Evolutionary conservation across 2,329 filamentous ascomycete genomes (phyloP).

Genomic region (Monilinia fructigena): DNA sequence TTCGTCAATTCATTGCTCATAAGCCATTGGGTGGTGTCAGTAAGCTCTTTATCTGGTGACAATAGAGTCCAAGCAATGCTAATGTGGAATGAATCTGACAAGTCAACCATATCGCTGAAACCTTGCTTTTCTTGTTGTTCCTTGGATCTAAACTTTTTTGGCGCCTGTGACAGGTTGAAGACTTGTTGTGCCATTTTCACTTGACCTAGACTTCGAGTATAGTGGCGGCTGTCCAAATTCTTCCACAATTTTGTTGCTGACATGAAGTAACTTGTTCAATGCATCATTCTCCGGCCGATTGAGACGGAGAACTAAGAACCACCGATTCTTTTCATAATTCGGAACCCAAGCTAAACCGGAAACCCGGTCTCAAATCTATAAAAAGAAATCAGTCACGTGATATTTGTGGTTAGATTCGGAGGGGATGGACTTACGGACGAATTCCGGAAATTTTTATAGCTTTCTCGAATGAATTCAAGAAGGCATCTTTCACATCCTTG

Average conservation of each 20-base stretch:
- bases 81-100: conserved; percentile 71
- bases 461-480: conserved; percentile 56
- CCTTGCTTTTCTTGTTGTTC: conserved; percentile 22
- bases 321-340: conserved; percentile 67
- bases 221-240: conserved; percentile 66
- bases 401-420: background rate
- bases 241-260: conserved; percentile 63
- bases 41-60: conserved; percentile 49
- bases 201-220: conserved; percentile 49
- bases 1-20: conserved; percentile 13
- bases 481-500: conserved; percentile 69
- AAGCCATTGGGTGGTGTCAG: conserved; percentile 40
- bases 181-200: background rate
- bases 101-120: conserved; percentile 40
- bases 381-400: conserved; percentile 22
- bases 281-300: conserved; percentile 47
- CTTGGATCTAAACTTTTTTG: conserved; percentile 6
- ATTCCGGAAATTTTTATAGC: conserved; percentile 46
- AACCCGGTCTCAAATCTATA: conserved; percentile 34
- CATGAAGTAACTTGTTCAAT: conserved; percentile 60
- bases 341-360: conserved; percentile 61
- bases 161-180: background rate
- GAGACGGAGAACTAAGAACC: conserved; percentile 78
- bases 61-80: conserved; percentile 82
- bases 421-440: conserved; percentile 46